Evolutionary conservation across 169 alveolate genomes (phyloP).

Genomic region (Besnoitia besnoiti): DNA sequence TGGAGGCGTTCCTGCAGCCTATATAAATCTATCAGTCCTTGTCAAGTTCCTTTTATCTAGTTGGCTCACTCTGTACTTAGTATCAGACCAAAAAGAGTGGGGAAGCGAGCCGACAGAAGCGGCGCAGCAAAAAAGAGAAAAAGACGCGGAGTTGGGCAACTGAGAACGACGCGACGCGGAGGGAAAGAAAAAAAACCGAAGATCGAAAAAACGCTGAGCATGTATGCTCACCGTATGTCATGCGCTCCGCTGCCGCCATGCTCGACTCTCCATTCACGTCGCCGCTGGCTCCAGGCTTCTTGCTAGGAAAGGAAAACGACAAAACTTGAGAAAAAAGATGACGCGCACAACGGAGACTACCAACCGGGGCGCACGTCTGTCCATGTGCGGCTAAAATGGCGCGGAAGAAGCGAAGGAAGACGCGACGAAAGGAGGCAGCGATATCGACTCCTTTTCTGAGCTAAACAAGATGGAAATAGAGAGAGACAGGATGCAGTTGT

Average conservation of each 20-base stretch:
- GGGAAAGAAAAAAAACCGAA: too few species aligned
- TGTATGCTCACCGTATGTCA: conserved; percentile 17
- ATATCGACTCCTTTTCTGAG: too few species aligned
- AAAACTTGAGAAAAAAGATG: not conserved
- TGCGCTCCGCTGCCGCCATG: conserved; percentile 22
- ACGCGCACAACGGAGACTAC: not conserved
- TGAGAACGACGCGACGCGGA: not conserved
- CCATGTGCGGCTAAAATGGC: too few species aligned
- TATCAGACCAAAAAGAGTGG: not conserved
- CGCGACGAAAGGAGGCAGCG: too few species aligned
- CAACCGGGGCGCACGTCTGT: not conserved
- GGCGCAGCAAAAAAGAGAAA: not conserved
- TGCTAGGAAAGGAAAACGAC: not conserved
- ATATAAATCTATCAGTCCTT: too few species aligned
- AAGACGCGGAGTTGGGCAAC: not conserved
- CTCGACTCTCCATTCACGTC: not conserved
- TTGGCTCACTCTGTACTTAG: too few species aligned
- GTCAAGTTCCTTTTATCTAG: too few species aligned
- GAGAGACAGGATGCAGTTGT: not conserved
- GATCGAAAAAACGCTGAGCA: too few species aligned
- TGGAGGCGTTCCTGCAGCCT: too few species aligned
- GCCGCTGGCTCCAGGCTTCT: not conserved
- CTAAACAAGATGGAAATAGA: not conserved
- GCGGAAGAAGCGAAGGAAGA: too few species aligned
- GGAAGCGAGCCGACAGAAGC: not conserved